A percentile compares a stretch with the other conserved stretches of the same genome.
These are phyloP conservation scores for Biscogniauxia mediterranea DNA, from an alignment of 2,329 filamentous ascomycete species.

Conservation along the genomic window DNA sequence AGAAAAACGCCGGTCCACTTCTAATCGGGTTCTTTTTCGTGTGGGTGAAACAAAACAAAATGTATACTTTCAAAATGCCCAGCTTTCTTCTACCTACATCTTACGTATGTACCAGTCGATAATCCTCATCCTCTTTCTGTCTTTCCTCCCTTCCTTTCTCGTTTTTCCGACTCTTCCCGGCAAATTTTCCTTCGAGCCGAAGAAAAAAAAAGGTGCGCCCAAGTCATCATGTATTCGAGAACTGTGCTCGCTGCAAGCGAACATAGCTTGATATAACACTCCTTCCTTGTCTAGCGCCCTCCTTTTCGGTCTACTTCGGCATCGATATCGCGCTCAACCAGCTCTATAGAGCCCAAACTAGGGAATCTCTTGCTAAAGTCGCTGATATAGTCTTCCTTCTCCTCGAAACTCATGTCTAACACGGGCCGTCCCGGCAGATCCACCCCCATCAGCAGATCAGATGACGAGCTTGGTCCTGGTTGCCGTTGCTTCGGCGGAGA, in stretches of 20 bases:
- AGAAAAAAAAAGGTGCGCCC: not conserved
- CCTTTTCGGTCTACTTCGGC: conserved; percentile 33
- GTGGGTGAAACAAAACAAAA: too few species aligned
- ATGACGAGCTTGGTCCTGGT: conserved; percentile 26
- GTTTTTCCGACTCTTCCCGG: not conserved
- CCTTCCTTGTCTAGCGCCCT: conserved; percentile 6
- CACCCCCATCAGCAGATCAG: conserved; percentile 43
- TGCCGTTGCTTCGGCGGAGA: conserved; percentile 45
- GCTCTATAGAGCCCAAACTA: conserved; percentile 79
- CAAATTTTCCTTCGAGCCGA: not conserved
- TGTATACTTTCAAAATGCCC: too few species aligned
- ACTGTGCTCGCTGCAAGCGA: not conserved
- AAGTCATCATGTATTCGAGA: not conserved
- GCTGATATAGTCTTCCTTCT: conserved; percentile 64
- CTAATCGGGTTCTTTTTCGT: too few species aligned
- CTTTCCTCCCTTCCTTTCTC: not conserved
- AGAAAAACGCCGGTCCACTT: too few species aligned
- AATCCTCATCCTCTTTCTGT: too few species aligned
- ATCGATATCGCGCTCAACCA: conserved; percentile 70
- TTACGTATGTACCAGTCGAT: too few species aligned
- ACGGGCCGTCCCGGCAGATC: conserved; percentile 48
- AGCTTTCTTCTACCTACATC: too few species aligned
- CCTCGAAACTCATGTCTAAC: conserved; percentile 54
- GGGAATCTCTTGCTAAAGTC: conserved; percentile 85
- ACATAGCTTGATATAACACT: not conserved